Base-by-base conservation (phyloP, 306 rosid species). In the Sphenostylis stenocarpa region DNA sequence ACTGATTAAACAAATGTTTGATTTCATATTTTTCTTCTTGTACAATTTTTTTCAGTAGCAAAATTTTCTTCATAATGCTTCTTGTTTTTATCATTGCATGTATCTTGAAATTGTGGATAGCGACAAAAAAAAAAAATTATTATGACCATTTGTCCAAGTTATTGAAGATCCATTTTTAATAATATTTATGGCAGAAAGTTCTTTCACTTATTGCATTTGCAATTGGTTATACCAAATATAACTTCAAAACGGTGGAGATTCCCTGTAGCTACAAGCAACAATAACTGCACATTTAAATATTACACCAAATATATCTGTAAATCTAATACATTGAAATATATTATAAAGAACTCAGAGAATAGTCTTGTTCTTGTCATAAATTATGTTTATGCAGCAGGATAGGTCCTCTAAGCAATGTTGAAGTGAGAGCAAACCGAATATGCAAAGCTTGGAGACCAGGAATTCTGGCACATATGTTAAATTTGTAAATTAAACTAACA, bases 1-100 rank as follows among this genome's bases (percentile, higher is more conserved):
- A 55, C 28, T 48, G 52, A 55, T 47, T 41, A 72, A 53, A 28
- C 75, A 77, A 57, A 45, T 23, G 67, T 17, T 62, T 7, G 55
- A 74, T 44, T 34, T 17, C 58, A 44, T 7, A 4, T 53, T 66
- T 23, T 24, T 51, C 58, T n/a, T n/a, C n/a, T 77, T 66, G 75
- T 53, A 17, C 44, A 77, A 26, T 28, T 26, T 6, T 55, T 65
- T 15, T 57, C 61, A 31, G 28, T 24, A 4, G 66, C 52, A 47
- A 3, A 1, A 26, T 26, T 0, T 36, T 75, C 52, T 57, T 20
- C 11, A 69, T 33, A 11, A 69, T 57, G 21, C 63, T 41, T 36
- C 43, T n/a, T 57, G 36, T 13, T 56, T 17, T 55, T 23, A 23
- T 52, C 65, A 39, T 53, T 23, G 44, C n/a, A 31, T 5, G 29